A percentile compares a stretch with the other conserved stretches of the same genome.
Evolutionary conservation across 2,329 filamentous ascomycete species (phyloP).

Genomic region (Clonostachys byssicola): DNA sequence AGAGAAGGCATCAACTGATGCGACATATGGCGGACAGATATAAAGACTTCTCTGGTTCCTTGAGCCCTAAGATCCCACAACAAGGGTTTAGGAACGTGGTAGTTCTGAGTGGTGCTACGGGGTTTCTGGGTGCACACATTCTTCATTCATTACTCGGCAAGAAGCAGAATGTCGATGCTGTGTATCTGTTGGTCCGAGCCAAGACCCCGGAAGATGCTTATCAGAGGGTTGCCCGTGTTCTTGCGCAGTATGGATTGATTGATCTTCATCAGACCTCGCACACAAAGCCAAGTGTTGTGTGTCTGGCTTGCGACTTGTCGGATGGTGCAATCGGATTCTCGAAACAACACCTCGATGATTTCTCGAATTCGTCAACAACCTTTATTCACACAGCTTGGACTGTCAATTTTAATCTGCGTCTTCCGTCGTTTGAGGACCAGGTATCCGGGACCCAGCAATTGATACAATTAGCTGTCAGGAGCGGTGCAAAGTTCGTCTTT

Average conservation of each 20-base stretch:
- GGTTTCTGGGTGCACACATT: constrained; percentile 59
- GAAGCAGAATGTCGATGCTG: no score
- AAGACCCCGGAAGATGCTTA: no score
- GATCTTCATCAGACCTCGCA: no score
- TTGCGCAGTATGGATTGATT: no score
- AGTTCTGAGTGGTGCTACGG: constrained; percentile 60
- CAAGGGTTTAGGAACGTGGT: neutral
- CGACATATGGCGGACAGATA: no score
- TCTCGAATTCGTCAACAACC: neutral
- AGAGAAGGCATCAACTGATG: no score
- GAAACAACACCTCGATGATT: no score
- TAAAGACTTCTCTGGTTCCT: no score
- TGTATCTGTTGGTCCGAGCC: no score
- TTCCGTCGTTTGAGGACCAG: constrained; percentile 45
- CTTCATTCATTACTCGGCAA: constrained; percentile 5
- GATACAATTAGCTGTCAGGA: constrained; percentile 22
- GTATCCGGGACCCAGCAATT: constrained; percentile 39
- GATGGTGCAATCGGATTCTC: neutral
- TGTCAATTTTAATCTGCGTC: constrained; percentile 50
- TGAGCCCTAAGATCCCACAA: no score
- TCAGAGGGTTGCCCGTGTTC: no score
- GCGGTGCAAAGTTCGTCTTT: constrained; percentile 33
- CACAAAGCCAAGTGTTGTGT: neutral
- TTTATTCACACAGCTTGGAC: constrained; percentile 49
- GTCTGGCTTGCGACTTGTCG: constrained; percentile 6